These are phyloP conservation scores for Cercospora nicotianae DNA, from an alignment of 2,329 filamentous ascomycete species.

Conservation along the genomic window DNA sequence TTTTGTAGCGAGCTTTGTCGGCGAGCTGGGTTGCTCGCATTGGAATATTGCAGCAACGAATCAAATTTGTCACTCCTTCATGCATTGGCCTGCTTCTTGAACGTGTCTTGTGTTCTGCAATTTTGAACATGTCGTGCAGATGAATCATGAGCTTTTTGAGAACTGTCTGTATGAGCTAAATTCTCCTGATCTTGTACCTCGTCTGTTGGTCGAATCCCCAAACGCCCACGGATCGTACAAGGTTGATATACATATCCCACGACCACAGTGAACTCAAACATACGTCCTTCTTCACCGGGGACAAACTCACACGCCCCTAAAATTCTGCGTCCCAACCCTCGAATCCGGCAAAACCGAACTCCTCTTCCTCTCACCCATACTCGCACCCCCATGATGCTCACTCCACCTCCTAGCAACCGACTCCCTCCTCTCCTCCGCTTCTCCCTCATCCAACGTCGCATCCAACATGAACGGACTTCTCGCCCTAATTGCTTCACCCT, in stretches of 20 bases:
- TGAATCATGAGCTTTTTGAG: background rate
- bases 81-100: too few species aligned
- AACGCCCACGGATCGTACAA: background rate
- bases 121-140: too few species aligned
- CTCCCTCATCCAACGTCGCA: slow-evolving; percentile 31
- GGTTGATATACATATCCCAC: background rate
- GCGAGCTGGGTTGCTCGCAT: background rate
- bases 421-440: slow-evolving; percentile 25
- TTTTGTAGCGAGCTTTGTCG: background rate
- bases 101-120: too few species aligned
- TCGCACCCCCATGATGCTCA: background rate
- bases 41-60: background rate
- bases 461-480: slow-evolving; percentile 36
- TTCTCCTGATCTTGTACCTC: background rate
- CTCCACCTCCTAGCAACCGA: slow-evolving; percentile 15
- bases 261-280: background rate
- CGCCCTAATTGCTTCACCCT: slow-evolving; percentile 32
- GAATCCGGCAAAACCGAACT: slow-evolving; percentile 4
- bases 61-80: background rate
- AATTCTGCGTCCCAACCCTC: background rate
- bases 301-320: background rate
- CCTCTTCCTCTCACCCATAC: background rate
- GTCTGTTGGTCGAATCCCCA: background rate
- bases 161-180: background rate
- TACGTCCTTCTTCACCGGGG: too few species aligned